phyloP scores from a whole-genome alignment of 805 yeast species.

The Monosporozyma yasuniensis region DNA sequence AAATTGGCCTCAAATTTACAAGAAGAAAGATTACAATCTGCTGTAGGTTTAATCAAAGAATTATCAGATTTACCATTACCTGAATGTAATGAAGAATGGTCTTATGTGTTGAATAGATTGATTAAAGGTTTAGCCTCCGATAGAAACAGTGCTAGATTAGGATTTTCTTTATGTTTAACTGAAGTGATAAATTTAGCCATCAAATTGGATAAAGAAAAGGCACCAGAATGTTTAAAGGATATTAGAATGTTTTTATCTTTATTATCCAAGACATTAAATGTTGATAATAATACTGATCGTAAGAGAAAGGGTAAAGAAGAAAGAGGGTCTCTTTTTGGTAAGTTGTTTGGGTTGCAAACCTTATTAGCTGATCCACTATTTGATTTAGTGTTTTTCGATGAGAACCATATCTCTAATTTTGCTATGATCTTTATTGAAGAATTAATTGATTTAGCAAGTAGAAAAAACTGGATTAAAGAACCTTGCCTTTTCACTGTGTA shows the following conservation, averaged over 20 bases:
- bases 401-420: conserved; percentile 20
- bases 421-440: conserved; percentile 36
- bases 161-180: conserved; percentile 79
- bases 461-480: conserved; percentile 82
- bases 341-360: conserved; percentile 75
- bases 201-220: conserved; percentile 12
- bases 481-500: conserved; percentile 64
- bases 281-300: conserved; percentile 33
- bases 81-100: conserved; percentile 53
- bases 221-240: conserved; percentile 13
- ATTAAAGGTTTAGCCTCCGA: conserved; percentile 75
- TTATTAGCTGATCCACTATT: conserved; percentile 47
- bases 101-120: conserved; percentile 69
- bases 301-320: conserved; percentile 71
- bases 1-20: conserved; percentile 68
- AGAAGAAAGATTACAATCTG: conserved; percentile 63
- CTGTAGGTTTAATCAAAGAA: conserved; percentile 54
- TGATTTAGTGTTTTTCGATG: conserved; percentile 14
- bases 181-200: conserved; percentile 44
- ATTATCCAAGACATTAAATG: conserved; percentile 27
- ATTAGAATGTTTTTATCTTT: conserved; percentile 18
- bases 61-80: conserved; percentile 33
- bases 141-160: conserved; percentile 75
- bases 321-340: conserved; percentile 72
- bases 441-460: conserved; percentile 47